Evolutionary conservation across 2,329 filamentous ascomycete genomes (phyloP).

Genomic region (Ploettnerulaceae sp.): DNA sequence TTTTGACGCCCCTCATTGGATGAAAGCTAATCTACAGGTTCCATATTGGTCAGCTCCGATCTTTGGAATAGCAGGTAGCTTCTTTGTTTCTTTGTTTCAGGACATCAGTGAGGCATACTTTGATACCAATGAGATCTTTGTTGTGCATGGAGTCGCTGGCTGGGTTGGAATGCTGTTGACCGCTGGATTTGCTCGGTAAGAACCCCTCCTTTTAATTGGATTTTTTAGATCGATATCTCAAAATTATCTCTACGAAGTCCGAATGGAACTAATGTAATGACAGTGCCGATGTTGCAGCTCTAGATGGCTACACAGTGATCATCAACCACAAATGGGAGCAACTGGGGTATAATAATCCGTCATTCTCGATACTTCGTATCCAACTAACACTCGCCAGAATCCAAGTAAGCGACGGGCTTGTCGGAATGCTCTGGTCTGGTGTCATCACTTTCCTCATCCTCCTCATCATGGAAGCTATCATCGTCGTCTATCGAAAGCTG

Average conservation of each 20-base stretch:
- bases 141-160: constrained; percentile 6
- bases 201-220: too few species aligned
- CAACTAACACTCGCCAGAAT: constrained; percentile 1
- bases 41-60: constrained; percentile 10
- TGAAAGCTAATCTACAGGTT: background rate
- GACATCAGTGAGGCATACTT: background rate
- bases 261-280: background rate
- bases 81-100: constrained; percentile 7
- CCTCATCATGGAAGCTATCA: constrained; percentile 3
- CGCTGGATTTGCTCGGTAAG: constrained; percentile 8
- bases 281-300: constrained; percentile 7
- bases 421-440: constrained; percentile 6
- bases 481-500: background rate
- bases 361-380: too few species aligned
- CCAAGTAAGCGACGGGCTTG: constrained; percentile 6
- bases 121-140: constrained; percentile 10
- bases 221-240: too few species aligned
- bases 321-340: constrained; percentile 7
- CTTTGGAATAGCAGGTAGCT: constrained; percentile 6
- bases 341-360: background rate
- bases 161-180: constrained; percentile 9
- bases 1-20: background rate
- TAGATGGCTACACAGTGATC: constrained; percentile 6
- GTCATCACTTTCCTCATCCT: constrained; percentile 3
- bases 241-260: too few species aligned